Evolutionary conservation across 1,139 yeast species (phyloP).

Genomic region (Yarrowia galli): DNA sequence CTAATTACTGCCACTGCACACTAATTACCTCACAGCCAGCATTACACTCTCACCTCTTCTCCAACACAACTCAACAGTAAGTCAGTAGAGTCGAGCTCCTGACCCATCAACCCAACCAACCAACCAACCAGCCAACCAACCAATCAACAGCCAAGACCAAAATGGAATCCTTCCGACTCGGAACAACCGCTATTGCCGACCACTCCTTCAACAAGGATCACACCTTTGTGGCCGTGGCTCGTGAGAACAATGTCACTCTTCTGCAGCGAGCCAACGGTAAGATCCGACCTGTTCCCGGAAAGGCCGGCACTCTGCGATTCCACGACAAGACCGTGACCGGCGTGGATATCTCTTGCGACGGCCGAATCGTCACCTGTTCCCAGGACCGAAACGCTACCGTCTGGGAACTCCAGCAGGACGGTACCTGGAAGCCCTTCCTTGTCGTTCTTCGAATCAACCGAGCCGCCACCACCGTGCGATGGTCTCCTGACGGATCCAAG

Average conservation of each 20-base stretch:
- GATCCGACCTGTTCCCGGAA: conserved; percentile 62
- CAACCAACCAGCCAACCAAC: neutral
- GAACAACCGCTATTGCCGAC: conserved; percentile 74
- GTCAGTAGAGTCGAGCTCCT: conserved; percentile 49
- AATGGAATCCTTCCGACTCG: conserved; percentile 34
- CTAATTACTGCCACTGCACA: no score
- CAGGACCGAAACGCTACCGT: conserved; percentile 98
- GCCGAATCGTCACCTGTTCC: conserved; percentile 93
- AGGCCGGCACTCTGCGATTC: conserved; percentile 59
- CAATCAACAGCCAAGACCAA: neutral
- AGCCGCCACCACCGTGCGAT: conserved; percentile 90
- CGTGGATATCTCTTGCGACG: conserved; percentile 87
- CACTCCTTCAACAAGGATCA: conserved; percentile 83
- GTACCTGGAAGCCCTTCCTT: conserved; percentile 81
- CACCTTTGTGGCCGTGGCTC: conserved; percentile 77
- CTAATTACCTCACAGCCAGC: conserved; percentile 34
- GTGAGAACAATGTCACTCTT: conserved; percentile 76
- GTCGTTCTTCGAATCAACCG: conserved; percentile 91
- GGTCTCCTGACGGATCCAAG: conserved; percentile 93
- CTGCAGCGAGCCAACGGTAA: conserved; percentile 61
- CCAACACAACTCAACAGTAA: conserved; percentile 7
- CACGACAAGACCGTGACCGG: conserved; percentile 97
- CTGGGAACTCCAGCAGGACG: conserved; percentile 78
- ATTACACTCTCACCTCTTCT: neutral
- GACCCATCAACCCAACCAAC: conserved; percentile 37